Conservation (phyloP, 2,329 filamentous ascomycete species). For the Teratosphaeria epicoccoides region DNA sequence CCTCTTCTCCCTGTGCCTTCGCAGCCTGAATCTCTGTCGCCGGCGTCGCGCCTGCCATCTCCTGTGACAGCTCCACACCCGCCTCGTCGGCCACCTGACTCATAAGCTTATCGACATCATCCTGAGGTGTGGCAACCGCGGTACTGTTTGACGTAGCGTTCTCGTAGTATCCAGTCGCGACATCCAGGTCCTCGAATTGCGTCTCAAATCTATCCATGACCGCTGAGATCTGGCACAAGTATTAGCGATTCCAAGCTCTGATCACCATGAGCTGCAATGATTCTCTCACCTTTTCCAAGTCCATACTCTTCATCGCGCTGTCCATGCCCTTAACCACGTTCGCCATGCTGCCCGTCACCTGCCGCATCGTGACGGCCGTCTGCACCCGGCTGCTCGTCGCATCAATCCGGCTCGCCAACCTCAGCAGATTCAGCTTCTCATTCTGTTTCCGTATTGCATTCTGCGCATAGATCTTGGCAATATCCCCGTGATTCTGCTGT, state of each 20-base stretch:
- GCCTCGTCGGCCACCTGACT: constrained; percentile 80
- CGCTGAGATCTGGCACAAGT: constrained; percentile 42
- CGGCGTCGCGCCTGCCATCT: constrained; percentile 53
- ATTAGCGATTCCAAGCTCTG: too few species aligned
- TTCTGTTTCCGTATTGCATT: constrained; percentile 55
- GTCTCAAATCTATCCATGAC: constrained; percentile 58
- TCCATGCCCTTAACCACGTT: constrained; percentile 54
- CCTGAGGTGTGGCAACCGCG: constrained; percentile 62
- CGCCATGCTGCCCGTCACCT: constrained; percentile 51
- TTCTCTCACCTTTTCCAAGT: constrained; percentile 45
- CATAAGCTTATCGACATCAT: constrained; percentile 78
- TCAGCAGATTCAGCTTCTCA: constrained; percentile 49
- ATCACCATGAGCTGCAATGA: too few species aligned
- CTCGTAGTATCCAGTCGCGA: constrained; percentile 61
- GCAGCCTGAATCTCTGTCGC: constrained; percentile 45
- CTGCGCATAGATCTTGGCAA: constrained; percentile 53
- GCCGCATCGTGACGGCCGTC: constrained; percentile 52
- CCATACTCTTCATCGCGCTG: constrained; percentile 53
- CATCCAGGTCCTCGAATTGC: constrained; percentile 43
- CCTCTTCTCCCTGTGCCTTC: constrained; percentile 41
- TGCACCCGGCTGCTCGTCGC: constrained; percentile 50
- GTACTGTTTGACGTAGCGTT: constrained; percentile 74
- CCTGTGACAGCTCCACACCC: constrained; percentile 68
- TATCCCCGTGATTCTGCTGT: constrained; percentile 47
- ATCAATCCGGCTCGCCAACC: constrained; percentile 48